Evolutionary conservation across 495 filamentous ascomycete genomes (phyloP), one percentile per base, ranked within the genome.

Genomic region (Glarea lozoyensis): DNA sequence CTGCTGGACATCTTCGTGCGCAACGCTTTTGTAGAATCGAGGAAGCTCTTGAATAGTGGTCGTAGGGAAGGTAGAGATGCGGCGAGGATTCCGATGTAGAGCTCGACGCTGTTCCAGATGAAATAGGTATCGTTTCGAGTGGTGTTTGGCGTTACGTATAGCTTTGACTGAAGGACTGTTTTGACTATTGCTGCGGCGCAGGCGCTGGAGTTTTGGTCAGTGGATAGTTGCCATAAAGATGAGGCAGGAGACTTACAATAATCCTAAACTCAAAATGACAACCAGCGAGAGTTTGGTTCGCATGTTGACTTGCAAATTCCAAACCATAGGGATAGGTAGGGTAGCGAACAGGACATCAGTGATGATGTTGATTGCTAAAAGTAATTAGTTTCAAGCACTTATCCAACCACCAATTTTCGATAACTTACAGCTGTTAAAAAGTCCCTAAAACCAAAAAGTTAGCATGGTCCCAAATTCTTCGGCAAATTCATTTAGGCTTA

Each of bases 271-370:
- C 6, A 73, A 46, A 54, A 73, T 62, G 5, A 43, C 56, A 27
- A 65, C 62, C 10, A 73, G 53, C 17, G 64, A 67, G 4, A 66
- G n/a, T 27, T 60, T 59, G 0, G 60, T 57, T 4, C 61, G 52
- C 4, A 47, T 46, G 37, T 64, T 62, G 35, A 71, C 53, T 40
- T 71, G 64, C 2, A 73, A 53, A 21, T 55, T 60, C 63, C 63
- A 67, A 25, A 69, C 54, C 30, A 71, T 50, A 4, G 66, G 64
- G 11, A 70, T 60, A 1, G 65, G 64, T n/a, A 70, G 32, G 2
- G 60, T 57, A 0, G 68, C 66, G 39, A 72, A 69, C 7, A 60
- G 24, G 6, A 72, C 45, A 42, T 72, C 68, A 17, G 68, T 72
- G n/a, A 60, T 37, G 24, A 70, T 69, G 39, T 67, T 70, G 37